A percentile compares a stretch with the other conserved stretches of the same genome.
phyloP scores from a whole-genome alignment of 139 green algal genomes.

The Yamagishiella unicocca region DNA sequence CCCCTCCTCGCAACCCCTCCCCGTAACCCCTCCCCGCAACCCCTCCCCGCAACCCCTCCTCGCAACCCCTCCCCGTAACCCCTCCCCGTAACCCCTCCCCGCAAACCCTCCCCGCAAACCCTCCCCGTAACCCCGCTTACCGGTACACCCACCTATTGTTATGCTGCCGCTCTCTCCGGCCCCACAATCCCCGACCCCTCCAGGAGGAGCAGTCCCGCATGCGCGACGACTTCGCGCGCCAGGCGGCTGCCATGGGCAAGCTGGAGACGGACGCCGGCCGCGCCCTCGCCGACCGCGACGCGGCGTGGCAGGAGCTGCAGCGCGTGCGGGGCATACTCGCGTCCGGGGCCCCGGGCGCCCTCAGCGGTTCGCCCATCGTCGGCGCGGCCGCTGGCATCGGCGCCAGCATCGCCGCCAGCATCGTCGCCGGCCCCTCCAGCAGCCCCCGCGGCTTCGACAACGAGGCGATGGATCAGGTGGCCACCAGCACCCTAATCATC shows the following conservation, averaged over 20 bases:
- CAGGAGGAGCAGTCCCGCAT: conserved; percentile 52
- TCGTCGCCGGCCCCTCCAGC: too few species aligned
- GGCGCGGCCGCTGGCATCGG: neutral
- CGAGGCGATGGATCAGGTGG: neutral
- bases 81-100: too few species aligned
- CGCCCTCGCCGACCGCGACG: conserved; percentile 31
- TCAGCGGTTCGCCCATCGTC: neutral
- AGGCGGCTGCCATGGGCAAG: conserved; percentile 42
- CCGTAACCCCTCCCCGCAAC: too few species aligned
- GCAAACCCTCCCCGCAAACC: too few species aligned
- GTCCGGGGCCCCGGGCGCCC: neutral
- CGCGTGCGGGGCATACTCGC: neutral
- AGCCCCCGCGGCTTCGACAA: neutral
- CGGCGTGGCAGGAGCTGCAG: conserved; percentile 41
- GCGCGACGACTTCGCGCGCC: conserved; percentile 47
- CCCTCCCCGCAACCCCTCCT: too few species aligned
- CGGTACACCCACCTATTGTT: too few species aligned
- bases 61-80: too few species aligned
- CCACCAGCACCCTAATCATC: neutral
- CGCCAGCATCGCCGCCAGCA: too few species aligned
- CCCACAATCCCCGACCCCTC: too few species aligned
- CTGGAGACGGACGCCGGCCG: conserved; percentile 32
- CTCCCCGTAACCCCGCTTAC: too few species aligned
- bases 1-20: too few species aligned
- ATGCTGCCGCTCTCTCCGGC: too few species aligned